Base-by-base conservation (phyloP, 192 early-diverging fungal genomes). In the Glomus cerebriforme region DNA sequence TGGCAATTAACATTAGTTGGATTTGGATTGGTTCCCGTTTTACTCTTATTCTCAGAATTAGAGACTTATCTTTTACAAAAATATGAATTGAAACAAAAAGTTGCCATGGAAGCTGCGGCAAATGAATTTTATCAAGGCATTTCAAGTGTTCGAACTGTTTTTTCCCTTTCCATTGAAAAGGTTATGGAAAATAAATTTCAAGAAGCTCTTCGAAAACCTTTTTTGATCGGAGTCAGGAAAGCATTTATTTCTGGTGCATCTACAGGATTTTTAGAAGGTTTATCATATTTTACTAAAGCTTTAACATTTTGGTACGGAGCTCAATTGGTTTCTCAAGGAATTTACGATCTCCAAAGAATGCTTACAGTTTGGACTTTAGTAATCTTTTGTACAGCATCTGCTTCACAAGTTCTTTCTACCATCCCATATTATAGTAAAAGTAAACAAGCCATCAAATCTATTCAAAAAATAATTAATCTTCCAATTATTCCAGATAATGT, bases 281-380 rank as follows among this genome's bases (percentile, higher is more conserved):
- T 77, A n/a, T 5, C 10, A 17, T 77, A 66, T 77, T 64, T 77
- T 66, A 62, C 75, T 10, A 77, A 77, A 66, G 64, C 75, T 6
- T 8, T 77, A 19, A 77, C 75, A 13, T 67, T 77, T 67, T 77
- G 63, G 62, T 77, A 77, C 39, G 75, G 75, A 49, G 75, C 62
- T 31, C 34, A 66, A 32, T 37, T 77, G 7, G 29, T 77, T 10
- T 29, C 45, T 22, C 62, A 67, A 54, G 75, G 75, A 19, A 32
- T 13, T 49, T 77, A 77, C 24, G 75, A 77, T 66, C 27, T 77
- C 8, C 10, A 66, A 32, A 77, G 2, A 17, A 77, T 77, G 75
- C 24, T 77, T 6, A 64, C 26, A 15, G 75, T 77, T 31, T 77
- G 75, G 75, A 66, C 75, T 26, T 49, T 77, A 17, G 26, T 77